Base-by-base conservation (phyloP, 2,329 filamentous ascomycete species). In the Pseudogymnoascus sp. region DNA sequence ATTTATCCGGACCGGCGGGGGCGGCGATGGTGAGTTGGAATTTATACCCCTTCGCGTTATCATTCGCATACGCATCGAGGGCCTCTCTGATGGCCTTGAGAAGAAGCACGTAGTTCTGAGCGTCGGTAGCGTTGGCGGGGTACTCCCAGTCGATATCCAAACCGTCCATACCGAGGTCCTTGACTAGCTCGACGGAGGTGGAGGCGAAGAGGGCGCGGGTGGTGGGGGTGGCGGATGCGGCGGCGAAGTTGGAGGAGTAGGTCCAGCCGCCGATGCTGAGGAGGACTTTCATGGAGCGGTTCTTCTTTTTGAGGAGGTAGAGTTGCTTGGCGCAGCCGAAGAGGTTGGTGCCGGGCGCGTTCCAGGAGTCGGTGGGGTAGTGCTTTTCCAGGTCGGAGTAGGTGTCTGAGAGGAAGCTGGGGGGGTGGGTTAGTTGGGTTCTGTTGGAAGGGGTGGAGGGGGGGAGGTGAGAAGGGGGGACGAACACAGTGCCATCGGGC, bases 231-330 rank as follows among this genome's bases (percentile, higher is more conserved):
- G 83, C 84, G 6, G 86, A 84, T 0, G 87, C 86, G 1, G 78
- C 77, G 1, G 87, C 80, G 72, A 96, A 93, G 73, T 90, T 89
- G 68, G 81, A 77, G 2, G 88, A 91, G 76, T 91, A 95, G 0
- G 89, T 92, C 89, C 89, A 96, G 26, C 92, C 92, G 60, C 92
- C 92, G 67, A 96, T 91, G 60, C 85, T 89, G 3, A 96, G 81
- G 26, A 96, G 79, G 1, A 88, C 81, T 73, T 96, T 96, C 63
- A 96, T 75, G 59, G 90, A 83, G 14, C 91, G 86, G 74, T 96
- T 87, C 64, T 80, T 75, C 74, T 93, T 86, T 77, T 96, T 96
- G 47, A 91, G 79, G 6, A 90, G 77, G 72, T 84, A 91, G 0
- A 96, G 79, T 71, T 96, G 90, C 77, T 95, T 95, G 62, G 91